Percentiles rank a stretch among this genome's conserved stretches.
phyloP scores from a whole-genome alignment of 2,329 filamentous ascomycete genomes.

The Monosporascus sp. region DNA sequence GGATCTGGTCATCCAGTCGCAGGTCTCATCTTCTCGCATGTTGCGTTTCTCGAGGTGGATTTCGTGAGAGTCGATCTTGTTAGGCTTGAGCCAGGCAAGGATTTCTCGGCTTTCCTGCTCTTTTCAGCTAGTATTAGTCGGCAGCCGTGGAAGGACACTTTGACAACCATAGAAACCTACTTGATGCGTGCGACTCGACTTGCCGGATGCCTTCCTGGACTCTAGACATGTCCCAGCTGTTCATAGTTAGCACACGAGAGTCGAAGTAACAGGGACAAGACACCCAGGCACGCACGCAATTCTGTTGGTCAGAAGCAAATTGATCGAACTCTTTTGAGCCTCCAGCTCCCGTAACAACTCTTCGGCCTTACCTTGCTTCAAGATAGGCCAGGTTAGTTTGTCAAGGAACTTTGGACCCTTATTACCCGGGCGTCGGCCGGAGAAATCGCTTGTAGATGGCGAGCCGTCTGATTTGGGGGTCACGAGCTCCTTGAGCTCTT shows the following conservation, averaged over 20 bases:
- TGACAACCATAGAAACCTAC: neutral
- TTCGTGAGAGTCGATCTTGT: neutral
- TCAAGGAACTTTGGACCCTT: neutral
- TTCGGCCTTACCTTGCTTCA: neutral
- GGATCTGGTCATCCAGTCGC: conserved; percentile 5
- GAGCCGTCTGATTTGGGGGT: neutral
- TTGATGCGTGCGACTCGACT: neutral
- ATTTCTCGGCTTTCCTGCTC: neutral
- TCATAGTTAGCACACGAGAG: neutral
- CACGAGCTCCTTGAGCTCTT: neutral
- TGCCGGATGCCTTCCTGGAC: no score
- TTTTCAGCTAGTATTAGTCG: neutral
- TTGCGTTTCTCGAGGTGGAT: conserved; percentile 3
- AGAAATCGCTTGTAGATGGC: no score
- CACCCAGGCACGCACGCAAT: neutral
- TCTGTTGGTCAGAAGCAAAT: neutral
- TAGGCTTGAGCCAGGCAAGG: neutral
- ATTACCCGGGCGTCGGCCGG: neutral
- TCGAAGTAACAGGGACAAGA: neutral
- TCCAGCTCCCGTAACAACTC: conserved; percentile 1
- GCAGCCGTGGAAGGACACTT: no score
- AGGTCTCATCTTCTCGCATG: conserved; percentile 6
- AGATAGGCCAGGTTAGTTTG: neutral
- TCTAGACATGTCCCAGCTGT: no score
- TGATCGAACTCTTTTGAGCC: conserved; percentile 1